A percentile compares a stretch with the other conserved stretches of the same genome.
Evolutionary conservation across 169 alveolate genomes (phyloP).

Genomic region (Theileria orientalis): DNA sequence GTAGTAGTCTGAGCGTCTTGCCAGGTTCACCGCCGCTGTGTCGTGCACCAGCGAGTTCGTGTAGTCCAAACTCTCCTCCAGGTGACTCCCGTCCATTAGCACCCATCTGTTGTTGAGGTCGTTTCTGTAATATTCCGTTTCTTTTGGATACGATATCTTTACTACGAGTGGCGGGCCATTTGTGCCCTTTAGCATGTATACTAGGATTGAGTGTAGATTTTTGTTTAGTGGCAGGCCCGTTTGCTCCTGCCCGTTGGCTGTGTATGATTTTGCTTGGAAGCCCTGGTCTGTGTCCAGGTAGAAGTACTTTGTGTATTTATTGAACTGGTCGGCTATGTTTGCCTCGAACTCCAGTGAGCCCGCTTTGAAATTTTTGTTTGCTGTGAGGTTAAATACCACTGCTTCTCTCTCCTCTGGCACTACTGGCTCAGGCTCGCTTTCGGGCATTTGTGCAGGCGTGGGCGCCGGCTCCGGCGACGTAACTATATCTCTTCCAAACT

Average conservation of each 20-base stretch:
- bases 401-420: not conserved
- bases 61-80: not conserved
- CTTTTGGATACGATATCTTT: not conserved
- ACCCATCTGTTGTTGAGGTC: not conserved
- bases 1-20: constrained; percentile 1
- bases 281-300: not conserved
- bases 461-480: too few species aligned
- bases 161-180: not conserved
- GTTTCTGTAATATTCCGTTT: not conserved
- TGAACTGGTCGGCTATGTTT: not conserved
- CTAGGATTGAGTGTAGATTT: not conserved
- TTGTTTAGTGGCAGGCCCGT: not conserved
- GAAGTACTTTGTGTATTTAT: not conserved
- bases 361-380: not conserved
- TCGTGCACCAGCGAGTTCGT: not conserved
- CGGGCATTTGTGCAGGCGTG: not conserved
- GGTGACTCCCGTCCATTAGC: not conserved
- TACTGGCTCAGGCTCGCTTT: not conserved
- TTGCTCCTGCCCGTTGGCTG: not conserved
- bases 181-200: not conserved
- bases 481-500: not conserved
- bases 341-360: not conserved
- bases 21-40: not conserved
- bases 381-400: not conserved
- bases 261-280: not conserved